A percentile compares a stretch with the other conserved stretches of the same genome.
These are phyloP conservation scores for Fereydounia khargensis DNA, from an alignment of 1,284 basidiomycete genomes.

Conservation along the genomic window DNA sequence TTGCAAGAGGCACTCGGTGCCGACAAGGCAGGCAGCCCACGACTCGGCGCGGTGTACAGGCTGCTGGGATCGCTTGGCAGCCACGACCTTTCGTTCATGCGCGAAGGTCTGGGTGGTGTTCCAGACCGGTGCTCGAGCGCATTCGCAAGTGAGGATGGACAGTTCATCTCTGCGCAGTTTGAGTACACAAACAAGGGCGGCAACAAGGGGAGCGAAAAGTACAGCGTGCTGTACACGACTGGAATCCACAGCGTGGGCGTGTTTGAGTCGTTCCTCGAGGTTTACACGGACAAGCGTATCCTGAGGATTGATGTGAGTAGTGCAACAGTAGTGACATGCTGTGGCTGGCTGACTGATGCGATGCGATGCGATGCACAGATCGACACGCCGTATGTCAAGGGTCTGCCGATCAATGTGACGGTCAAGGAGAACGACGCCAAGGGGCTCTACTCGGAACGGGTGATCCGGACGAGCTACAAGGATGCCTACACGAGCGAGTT, in stretches of 20 bases:
- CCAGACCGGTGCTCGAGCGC: slow-evolving; percentile 20
- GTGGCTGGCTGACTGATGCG: not conserved
- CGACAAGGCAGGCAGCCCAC: slow-evolving; percentile 20
- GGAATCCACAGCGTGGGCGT: slow-evolving; percentile 54
- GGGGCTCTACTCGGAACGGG: slow-evolving; percentile 43
- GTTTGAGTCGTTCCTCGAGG: slow-evolving; percentile 61
- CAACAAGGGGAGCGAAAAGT: slow-evolving; percentile 6
- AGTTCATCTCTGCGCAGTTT: slow-evolving; percentile 36
- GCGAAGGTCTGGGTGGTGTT: slow-evolving; percentile 49
- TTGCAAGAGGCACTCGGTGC: slow-evolving; percentile 33
- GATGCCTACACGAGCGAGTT: slow-evolving; percentile 59
- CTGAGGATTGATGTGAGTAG: slow-evolving; percentile 57
- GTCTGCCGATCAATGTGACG: slow-evolving; percentile 58
- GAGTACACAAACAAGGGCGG: slow-evolving; percentile 13
- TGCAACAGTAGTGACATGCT: not conserved
- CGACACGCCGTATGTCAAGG: slow-evolving; percentile 59
- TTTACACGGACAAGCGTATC: slow-evolving; percentile 58
- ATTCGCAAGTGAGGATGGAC: slow-evolving; percentile 26
- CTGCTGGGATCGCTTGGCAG: slow-evolving; percentile 56
- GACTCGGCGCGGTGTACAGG: slow-evolving; percentile 48
- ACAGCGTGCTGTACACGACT: slow-evolving; percentile 33
- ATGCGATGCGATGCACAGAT: not conserved
- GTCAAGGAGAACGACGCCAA: slow-evolving; percentile 48
- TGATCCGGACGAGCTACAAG: slow-evolving; percentile 58
- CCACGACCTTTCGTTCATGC: slow-evolving; percentile 60